phyloP scores from a whole-genome alignment of 2,329 filamentous ascomycete genomes.

The Aspergillus sp. region DNA sequence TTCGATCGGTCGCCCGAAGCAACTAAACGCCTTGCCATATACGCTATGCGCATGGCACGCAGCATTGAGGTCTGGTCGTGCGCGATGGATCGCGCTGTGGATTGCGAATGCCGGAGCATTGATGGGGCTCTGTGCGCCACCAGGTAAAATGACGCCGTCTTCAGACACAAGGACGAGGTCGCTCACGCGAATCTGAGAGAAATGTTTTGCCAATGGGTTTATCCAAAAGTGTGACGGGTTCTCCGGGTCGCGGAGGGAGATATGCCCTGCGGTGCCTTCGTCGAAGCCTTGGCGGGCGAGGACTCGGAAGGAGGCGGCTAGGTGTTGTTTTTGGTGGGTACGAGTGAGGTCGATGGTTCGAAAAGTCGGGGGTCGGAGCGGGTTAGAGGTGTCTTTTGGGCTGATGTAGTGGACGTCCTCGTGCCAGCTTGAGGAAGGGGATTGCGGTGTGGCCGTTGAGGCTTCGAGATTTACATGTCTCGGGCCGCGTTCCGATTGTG shows the following conservation, averaged over 20 bases:
- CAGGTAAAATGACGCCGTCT: conserved; percentile 45
- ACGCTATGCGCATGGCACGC: conserved; percentile 53
- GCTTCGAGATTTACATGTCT: too few species aligned
- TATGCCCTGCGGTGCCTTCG: conserved; percentile 50
- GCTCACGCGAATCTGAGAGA: conserved; percentile 48
- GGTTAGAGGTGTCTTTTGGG: too few species aligned
- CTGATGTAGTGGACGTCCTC: too few species aligned
- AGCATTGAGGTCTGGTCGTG: conserved; percentile 51
- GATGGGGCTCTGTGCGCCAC: conserved; percentile 41
- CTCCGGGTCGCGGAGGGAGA: conserved; percentile 46
- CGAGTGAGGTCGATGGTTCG: too few species aligned
- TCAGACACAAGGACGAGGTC: conserved; percentile 54
- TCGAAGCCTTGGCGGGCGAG: conserved; percentile 48
- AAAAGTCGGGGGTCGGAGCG: too few species aligned
- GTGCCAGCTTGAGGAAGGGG: too few species aligned
- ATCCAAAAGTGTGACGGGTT: conserved; percentile 21
- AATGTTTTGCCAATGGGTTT: conserved; percentile 44
- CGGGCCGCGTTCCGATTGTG: too few species aligned
- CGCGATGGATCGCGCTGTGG: conserved; percentile 51
- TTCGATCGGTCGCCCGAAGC: conserved; percentile 49
- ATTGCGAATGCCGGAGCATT: conserved; percentile 55
- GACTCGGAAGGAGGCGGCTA: conserved; percentile 51
- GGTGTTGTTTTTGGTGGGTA: conserved; percentile 31
- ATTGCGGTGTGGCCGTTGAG: too few species aligned
- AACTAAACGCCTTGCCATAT: conserved; percentile 50